phyloP scores from a whole-genome alignment of 1,139 yeast genomes.

The Chernovozyma aurita region DNA sequence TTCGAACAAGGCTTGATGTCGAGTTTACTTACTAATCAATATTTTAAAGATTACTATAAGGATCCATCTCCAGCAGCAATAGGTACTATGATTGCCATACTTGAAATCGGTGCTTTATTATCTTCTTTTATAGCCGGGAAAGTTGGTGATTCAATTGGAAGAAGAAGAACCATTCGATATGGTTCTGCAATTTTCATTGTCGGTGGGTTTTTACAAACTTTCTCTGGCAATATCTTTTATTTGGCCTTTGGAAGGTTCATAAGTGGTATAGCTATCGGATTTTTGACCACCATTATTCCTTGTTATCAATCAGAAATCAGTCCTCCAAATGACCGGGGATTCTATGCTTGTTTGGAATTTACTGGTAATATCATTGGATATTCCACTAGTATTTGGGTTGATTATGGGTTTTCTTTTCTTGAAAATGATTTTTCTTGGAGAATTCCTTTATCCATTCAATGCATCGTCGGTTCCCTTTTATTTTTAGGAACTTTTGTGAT shows the following conservation, averaged over 20 bases:
- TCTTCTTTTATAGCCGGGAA: conserved; percentile 75
- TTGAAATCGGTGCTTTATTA: conserved; percentile 79
- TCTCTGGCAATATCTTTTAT: conserved; percentile 35
- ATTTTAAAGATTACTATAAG: conserved; percentile 69
- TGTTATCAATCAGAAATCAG: conserved; percentile 90
- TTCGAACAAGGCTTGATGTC: conserved; percentile 63
- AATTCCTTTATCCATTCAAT: conserved; percentile 71
- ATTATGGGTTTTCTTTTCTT: conserved; percentile 69
- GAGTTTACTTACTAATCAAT: conserved; percentile 59
- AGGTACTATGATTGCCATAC: conserved; percentile 80
- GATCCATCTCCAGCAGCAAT: conserved; percentile 65
- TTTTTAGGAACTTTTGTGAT: conserved; percentile 71
- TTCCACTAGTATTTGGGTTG: conserved; percentile 86
- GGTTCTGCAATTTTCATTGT: conserved; percentile 78
- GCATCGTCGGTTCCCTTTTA: conserved; percentile 66
- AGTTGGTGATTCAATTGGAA: conserved; percentile 74
- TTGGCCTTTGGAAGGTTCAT: conserved; percentile 73
- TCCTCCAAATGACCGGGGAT: conserved; percentile 85
- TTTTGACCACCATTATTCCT: conserved; percentile 91
- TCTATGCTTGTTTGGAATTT: conserved; percentile 86
- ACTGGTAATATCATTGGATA: conserved; percentile 90
- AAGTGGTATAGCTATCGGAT: conserved; percentile 86
- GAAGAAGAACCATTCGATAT: conserved; percentile 73
- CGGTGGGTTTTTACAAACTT: conserved; percentile 76
- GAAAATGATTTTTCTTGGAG: conserved; percentile 63